Conservation (phyloP, 2,329 filamentous ascomycete genomes). For the Colletotrichum filicis region DNA sequence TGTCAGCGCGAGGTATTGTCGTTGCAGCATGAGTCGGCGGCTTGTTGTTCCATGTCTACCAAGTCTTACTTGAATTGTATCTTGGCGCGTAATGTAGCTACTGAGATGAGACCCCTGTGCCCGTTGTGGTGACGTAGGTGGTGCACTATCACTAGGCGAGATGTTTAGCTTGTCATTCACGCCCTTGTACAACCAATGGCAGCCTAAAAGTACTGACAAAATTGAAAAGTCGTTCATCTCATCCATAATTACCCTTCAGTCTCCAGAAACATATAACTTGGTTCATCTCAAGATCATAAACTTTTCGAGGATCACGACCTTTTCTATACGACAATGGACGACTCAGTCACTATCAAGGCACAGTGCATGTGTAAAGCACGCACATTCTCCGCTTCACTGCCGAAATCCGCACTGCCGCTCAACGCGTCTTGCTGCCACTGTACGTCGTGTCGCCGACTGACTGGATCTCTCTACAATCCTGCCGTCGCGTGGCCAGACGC, state of each 20-base stretch:
- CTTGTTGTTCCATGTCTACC: neutral
- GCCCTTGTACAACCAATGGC: neutral
- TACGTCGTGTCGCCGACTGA: conserved; percentile 58
- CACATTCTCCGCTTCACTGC: conserved; percentile 48
- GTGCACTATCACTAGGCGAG: neutral
- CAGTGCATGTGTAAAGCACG: conserved; percentile 59
- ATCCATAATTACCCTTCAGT: neutral
- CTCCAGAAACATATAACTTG: too few species aligned
- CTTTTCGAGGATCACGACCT: neutral
- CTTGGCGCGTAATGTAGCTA: neutral
- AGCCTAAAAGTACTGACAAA: neutral
- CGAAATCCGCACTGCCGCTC: conserved; percentile 52
- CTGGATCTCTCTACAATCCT: conserved; percentile 52
- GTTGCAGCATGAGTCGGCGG: neutral
- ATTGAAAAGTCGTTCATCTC: neutral
- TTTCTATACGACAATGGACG: neutral
- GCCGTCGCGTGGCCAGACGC: conserved; percentile 51
- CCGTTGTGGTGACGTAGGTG: neutral
- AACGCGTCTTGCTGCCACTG: conserved; percentile 58
- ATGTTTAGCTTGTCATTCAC: neutral
- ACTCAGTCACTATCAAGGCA: conserved; percentile 6
- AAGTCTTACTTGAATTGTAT: neutral
- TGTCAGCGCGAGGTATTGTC: neutral
- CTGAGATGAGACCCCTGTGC: neutral
- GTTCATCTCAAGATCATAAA: too few species aligned